Evolutionary conservation across 2,329 filamentous ascomycete genomes (phyloP).

Genomic region (Fusarium citri): DNA sequence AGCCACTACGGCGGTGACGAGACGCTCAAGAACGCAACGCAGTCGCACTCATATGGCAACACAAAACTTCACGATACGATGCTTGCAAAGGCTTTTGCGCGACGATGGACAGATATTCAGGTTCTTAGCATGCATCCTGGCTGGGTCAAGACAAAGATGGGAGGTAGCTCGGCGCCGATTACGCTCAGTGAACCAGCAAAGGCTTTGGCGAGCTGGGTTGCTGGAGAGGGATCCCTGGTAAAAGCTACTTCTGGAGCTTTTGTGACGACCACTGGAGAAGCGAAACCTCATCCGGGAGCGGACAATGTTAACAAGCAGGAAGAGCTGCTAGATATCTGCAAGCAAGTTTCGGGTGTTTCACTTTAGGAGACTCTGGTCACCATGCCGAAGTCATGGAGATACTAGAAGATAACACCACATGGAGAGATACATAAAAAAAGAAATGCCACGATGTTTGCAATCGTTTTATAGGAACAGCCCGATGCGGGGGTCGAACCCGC

Average conservation of each 20-base stretch:
- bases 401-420: background rate
- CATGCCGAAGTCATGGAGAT: background rate
- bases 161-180: constrained; percentile 28
- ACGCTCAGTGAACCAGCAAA: constrained; percentile 9
- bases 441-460: constrained; percentile 12
- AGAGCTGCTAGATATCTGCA: constrained; percentile 24
- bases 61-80: constrained; percentile 39
- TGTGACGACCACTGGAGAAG: constrained; percentile 22
- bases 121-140: constrained; percentile 38
- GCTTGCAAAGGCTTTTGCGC: constrained; percentile 35
- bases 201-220: constrained; percentile 28
- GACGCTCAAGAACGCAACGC: constrained; percentile 20
- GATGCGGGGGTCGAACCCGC: constrained; percentile 64
- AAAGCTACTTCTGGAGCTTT: constrained; percentile 24
- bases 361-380: background rate
- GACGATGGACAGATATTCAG: constrained; percentile 28
- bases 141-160: constrained; percentile 41
- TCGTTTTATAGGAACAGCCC: constrained; percentile 46
- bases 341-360: constrained; percentile 14
- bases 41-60: constrained; percentile 36
- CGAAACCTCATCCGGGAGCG: constrained; percentile 24
- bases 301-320: constrained; percentile 30
- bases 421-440: background rate
- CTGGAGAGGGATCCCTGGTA: constrained; percentile 21
- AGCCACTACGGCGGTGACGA: constrained; percentile 36